Evolutionary conservation across 805 yeast species (phyloP), one percentile per base, ranked within the genome.

Genomic region (Jamesozyma hellenica): DNA sequence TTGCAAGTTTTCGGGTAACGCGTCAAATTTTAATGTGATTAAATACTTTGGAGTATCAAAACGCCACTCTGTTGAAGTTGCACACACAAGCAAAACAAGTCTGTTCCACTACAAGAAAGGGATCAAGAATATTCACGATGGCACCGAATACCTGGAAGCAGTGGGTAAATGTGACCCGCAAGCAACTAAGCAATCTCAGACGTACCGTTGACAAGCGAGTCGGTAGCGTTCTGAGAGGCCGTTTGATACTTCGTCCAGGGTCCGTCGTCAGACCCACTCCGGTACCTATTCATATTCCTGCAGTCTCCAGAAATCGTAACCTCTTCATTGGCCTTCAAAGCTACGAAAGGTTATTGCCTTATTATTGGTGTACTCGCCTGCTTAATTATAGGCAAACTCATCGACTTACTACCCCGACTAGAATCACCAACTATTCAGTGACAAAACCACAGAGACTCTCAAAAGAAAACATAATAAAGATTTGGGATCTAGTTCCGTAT

Each of bases 111-210:
- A 21, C 23, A 21, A 8, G 8, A 21, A 21, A 5, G 8, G 23
- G 8, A 5, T 6, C 23, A 21, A 5, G 8, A 21, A 5, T 21
- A 21, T 21, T 21, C 8, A 15, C 31, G 34, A 50, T 50, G 53
- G 33, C 50, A 17, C 43, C 50, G 14, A 43, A 39, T 28, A 36
- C 37, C 21, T 51, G 51, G 51, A 46, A 40, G 40, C 52, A 49
- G 44, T 51, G 55, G 55, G 36, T 48, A 28, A 46, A 44, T 33
- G 44, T 49, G 27, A 42, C 50, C 15, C 41, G 39, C 35, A 45
- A 39, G 26, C 53, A 51, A 42, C 41, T 47, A 32, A 47, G 46
- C 30, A 51, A 47, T 39, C 39, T 51, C 8, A 47, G 53, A 10
- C 44, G 43, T 28, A 36, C 45, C 19, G 38, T 51, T 34, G 53